phyloP scores from a whole-genome alignment of 495 filamentous ascomycete species.

The Annulohypoxylon nitens region DNA sequence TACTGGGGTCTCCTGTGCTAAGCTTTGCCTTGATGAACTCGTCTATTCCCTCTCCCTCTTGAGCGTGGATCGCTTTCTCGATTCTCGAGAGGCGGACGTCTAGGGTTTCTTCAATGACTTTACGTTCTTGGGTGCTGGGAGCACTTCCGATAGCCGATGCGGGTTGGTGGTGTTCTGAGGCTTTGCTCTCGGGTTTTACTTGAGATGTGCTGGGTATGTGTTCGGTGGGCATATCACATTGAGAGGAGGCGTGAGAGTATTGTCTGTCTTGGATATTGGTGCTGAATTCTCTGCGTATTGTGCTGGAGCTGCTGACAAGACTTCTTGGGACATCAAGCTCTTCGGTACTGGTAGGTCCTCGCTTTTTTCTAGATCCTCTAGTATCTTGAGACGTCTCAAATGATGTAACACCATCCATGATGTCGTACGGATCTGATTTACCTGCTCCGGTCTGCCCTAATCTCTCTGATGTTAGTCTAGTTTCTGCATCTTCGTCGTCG shows the following conservation, averaged over 20 bases:
- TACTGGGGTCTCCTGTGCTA: conserved; percentile 5
- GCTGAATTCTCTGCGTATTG: neutral
- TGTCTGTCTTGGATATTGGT: neutral
- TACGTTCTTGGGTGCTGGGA: neutral
- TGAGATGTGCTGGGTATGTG: neutral
- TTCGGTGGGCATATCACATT: conserved; percentile 8
- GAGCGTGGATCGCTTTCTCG: conserved; percentile 22
- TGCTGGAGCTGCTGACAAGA: neutral
- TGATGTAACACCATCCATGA: neutral
- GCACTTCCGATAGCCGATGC: neutral
- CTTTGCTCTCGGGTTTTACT: neutral
- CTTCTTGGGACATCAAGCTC: neutral
- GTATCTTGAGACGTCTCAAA: neutral
- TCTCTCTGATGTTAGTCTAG: neutral
- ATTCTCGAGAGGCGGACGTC: conserved; percentile 16
- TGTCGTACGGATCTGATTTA: conserved; percentile 13
- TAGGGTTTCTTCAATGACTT: neutral
- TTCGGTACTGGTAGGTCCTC: neutral
- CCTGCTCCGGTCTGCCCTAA: neutral
- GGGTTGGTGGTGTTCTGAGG: neutral
- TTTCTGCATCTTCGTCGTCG: neutral
- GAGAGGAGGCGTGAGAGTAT: conserved; percentile 19
- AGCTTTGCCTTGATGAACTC: conserved; percentile 43
- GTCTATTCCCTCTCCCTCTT: conserved; percentile 36
- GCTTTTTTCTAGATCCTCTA: neutral